Evolutionary conservation across 2,329 filamentous ascomycete species (phyloP).

Genomic region (Penicillium paneum): DNA sequence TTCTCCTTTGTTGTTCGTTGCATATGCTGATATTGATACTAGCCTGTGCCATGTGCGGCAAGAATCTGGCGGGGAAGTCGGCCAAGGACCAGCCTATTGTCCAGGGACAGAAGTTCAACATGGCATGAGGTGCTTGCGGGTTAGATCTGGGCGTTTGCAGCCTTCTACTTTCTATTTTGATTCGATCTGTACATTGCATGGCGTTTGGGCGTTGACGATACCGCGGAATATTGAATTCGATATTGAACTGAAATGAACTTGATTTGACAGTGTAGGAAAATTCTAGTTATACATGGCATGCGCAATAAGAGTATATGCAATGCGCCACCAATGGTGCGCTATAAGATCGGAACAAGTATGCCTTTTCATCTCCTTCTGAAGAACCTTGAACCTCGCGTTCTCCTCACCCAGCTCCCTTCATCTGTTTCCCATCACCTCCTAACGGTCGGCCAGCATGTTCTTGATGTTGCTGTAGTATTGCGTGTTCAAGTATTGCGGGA

Average conservation of each 20-base stretch:
- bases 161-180: background rate
- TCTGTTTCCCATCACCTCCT: slow-evolving; percentile 20
- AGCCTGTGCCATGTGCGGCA: slow-evolving; percentile 65
- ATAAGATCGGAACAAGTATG: slow-evolving; percentile 15
- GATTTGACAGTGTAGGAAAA: slow-evolving; percentile 24
- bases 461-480: slow-evolving; percentile 72
- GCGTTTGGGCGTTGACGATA: slow-evolving; percentile 13
- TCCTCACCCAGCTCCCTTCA: background rate
- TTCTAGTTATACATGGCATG: slow-evolving; percentile 42
- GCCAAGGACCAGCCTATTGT: slow-evolving; percentile 52
- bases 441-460: slow-evolving; percentile 82
- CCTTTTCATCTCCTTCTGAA: slow-evolving; percentile 5
- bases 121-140: slow-evolving; percentile 48
- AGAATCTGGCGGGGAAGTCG: slow-evolving; percentile 48
- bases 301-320: slow-evolving; percentile 37
- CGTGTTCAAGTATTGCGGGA: slow-evolving; percentile 62
- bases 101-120: slow-evolving; percentile 60
- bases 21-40: slow-evolving; percentile 10
- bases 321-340: slow-evolving; percentile 23
- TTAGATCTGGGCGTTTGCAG: background rate
- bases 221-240: background rate
- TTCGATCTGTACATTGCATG: slow-evolving; percentile 6
- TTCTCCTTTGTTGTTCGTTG: background rate
- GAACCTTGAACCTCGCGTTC: background rate
- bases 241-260: slow-evolving; percentile 13